Conservation (phyloP, 768 basidiomycete genomes). For the Nidularia pulvinata region DNA sequence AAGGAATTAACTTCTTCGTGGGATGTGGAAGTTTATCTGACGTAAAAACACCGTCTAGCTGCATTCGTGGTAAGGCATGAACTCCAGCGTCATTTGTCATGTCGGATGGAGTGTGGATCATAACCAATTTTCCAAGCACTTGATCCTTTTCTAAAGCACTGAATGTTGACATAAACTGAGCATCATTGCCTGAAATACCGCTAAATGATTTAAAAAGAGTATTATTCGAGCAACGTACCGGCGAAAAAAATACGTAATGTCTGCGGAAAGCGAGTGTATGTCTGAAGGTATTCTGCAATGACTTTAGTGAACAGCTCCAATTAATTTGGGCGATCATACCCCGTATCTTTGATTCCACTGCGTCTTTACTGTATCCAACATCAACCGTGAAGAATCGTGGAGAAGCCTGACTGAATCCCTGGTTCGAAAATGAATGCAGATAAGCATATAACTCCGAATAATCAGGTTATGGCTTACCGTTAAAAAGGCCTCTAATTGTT, state of each 20-base stretch:
- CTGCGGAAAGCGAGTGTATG: slow-evolving; percentile 71
- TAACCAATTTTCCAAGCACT: slow-evolving; percentile 63
- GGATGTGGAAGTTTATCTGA: slow-evolving; percentile 30
- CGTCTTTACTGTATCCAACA: slow-evolving; percentile 63
- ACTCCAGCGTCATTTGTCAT: slow-evolving; percentile 34
- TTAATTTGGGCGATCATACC: slow-evolving; percentile 32
- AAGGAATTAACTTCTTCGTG: slow-evolving; percentile 43
- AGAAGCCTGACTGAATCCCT: slow-evolving; percentile 76
- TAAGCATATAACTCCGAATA: neutral
- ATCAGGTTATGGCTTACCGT: slow-evolving; percentile 25
- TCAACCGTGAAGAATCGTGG: slow-evolving; percentile 73
- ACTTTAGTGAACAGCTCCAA: neutral
- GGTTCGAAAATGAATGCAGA: slow-evolving; percentile 1
- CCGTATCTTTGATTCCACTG: slow-evolving; percentile 67
- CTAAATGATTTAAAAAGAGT: neutral
- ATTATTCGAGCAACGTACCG: slow-evolving; percentile 35
- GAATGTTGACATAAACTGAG: slow-evolving; percentile 58
- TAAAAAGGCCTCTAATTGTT: slow-evolving; percentile 72
- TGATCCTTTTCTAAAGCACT: slow-evolving; percentile 58
- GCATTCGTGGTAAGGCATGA: slow-evolving; percentile 51
- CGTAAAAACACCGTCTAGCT: slow-evolving; percentile 50
- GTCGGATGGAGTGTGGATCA: slow-evolving; percentile 49
- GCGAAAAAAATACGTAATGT: slow-evolving; percentile 74
- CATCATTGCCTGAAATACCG: slow-evolving; percentile 47
- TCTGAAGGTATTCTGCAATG: slow-evolving; percentile 63